A percentile compares a stretch with the other conserved stretches of the same genome.
phyloP scores from a whole-genome alignment of 1,284 basidiomycete species.

The Leccinum solheimii region DNA sequence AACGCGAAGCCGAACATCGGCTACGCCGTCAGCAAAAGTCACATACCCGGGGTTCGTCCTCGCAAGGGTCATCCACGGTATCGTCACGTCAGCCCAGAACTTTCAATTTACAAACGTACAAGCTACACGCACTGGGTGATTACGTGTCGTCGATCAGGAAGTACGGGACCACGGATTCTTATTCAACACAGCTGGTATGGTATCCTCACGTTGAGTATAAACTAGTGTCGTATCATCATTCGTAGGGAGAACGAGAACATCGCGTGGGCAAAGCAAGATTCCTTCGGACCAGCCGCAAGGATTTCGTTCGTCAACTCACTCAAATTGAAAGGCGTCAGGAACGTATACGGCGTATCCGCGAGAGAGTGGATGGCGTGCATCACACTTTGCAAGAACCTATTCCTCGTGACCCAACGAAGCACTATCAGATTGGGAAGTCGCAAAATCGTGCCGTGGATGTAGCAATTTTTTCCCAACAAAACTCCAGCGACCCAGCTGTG shows the following conservation, averaged over 20 bases:
- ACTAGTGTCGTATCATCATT: neutral
- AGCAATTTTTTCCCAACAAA: neutral
- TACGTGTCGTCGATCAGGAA: slow-evolving; percentile 13
- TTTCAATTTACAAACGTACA: slow-evolving; percentile 27
- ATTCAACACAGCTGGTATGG: slow-evolving; percentile 8
- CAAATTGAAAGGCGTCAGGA: slow-evolving; percentile 1
- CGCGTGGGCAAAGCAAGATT: slow-evolving; percentile 1
- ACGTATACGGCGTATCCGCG: neutral
- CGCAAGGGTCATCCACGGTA: neutral
- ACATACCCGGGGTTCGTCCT: neutral
- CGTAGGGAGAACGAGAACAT: slow-evolving; percentile 15
- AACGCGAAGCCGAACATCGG: neutral
- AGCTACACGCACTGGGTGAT: slow-evolving; percentile 26
- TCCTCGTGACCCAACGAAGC: too few relatives aligned
- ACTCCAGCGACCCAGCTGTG: neutral
- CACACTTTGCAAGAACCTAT: neutral
- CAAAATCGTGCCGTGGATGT: neutral
- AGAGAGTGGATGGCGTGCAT: neutral
- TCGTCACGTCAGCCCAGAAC: slow-evolving; percentile 3
- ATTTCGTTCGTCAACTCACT: slow-evolving; percentile 1
- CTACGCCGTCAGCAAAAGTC: neutral
- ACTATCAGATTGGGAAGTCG: neutral
- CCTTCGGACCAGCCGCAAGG: neutral
- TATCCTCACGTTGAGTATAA: neutral
- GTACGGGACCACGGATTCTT: slow-evolving; percentile 21